Percentiles rank a stretch among this genome's conserved stretches.
Evolutionary conservation across 208 protist species (phyloP).

Genomic region (Trypanosoma grayi): DNA sequence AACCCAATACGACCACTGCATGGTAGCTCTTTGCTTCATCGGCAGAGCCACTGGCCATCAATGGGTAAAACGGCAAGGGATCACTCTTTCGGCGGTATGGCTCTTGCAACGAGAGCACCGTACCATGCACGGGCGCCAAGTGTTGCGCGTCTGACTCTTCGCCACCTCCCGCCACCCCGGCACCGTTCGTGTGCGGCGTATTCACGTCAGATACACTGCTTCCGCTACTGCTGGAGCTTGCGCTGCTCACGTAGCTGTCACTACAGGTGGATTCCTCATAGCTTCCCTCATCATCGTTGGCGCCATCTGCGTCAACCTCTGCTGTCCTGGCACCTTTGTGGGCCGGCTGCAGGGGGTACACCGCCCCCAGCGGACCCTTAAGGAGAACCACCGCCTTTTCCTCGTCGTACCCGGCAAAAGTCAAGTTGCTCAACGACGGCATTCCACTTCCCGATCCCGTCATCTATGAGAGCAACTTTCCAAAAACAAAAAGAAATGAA

Average conservation of each 20-base stretch:
- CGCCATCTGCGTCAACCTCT: not conserved
- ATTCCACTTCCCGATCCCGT: not conserved
- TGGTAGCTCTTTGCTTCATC: not conserved
- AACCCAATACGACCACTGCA: slow-evolving; percentile 40
- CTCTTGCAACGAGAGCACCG: slow-evolving; percentile 6
- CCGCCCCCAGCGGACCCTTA: slow-evolving; percentile 6
- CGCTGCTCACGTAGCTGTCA: slow-evolving; percentile 30
- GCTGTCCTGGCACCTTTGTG: not conserved
- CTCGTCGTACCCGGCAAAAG: slow-evolving; percentile 22
- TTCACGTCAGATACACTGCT: not conserved
- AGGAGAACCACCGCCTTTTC: slow-evolving; percentile 7
- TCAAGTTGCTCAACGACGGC: not conserved
- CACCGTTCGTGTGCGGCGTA: not conserved
- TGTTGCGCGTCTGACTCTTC: not conserved
- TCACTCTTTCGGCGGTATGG: not conserved
- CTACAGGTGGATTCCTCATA: slow-evolving; percentile 23
- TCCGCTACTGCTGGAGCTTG: slow-evolving; percentile 3
- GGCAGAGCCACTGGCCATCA: not conserved
- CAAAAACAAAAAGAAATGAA: not conserved
- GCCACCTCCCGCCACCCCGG: not conserved
- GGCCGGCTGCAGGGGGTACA: slow-evolving; percentile 6
- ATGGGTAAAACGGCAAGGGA: not conserved
- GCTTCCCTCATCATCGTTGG: not conserved
- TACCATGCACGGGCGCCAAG: slow-evolving; percentile 12
- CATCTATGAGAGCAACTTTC: not conserved